A percentile compares a stretch with the other conserved stretches of the same genome.
Conservation (phyloP, 495 filamentous ascomycete species). For the Daldinia grandis region DNA sequence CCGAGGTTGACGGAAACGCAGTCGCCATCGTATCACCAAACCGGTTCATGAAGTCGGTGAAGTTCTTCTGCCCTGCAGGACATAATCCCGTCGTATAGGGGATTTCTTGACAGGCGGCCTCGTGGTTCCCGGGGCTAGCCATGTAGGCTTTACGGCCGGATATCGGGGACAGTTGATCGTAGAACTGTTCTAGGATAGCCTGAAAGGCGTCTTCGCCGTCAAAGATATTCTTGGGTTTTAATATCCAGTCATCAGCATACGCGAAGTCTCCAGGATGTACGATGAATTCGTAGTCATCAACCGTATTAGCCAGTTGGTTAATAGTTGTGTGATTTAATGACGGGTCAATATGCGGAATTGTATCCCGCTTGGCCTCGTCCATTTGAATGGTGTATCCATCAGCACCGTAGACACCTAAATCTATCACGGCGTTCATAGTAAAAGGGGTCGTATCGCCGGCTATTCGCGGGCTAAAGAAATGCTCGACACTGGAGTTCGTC, state of each 20-base stretch:
- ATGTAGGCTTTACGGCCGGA: conserved; percentile 55
- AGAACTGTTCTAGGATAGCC: conserved; percentile 57
- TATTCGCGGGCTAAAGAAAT: conserved; percentile 64
- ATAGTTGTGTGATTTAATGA: conserved; percentile 71
- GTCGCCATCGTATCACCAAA: conserved; percentile 62
- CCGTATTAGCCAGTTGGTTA: conserved; percentile 60
- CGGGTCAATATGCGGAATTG: conserved; percentile 61
- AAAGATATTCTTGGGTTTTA: conserved; percentile 52
- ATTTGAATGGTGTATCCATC: conserved; percentile 64
- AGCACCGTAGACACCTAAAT: conserved; percentile 60
- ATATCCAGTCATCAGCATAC: conserved; percentile 60
- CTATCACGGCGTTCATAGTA: conserved; percentile 53
- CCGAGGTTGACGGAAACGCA: conserved; percentile 56
- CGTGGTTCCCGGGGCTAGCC: conserved; percentile 57
- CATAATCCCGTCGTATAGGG: conserved; percentile 57
- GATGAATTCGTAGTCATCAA: conserved; percentile 67
- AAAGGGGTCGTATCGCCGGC: conserved; percentile 55
- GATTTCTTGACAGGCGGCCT: conserved; percentile 54
- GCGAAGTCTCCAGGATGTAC: conserved; percentile 64
- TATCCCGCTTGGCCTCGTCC: conserved; percentile 61
- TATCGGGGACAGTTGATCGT: conserved; percentile 54
- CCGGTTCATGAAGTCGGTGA: conserved; percentile 66
- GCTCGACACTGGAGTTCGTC: conserved; percentile 62
- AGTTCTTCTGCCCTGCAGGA: conserved; percentile 65
- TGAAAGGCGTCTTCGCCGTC: conserved; percentile 53